Evolutionary conservation across 306 rosid genomes (phyloP).

Genomic region (Malus sylvestris): DNA sequence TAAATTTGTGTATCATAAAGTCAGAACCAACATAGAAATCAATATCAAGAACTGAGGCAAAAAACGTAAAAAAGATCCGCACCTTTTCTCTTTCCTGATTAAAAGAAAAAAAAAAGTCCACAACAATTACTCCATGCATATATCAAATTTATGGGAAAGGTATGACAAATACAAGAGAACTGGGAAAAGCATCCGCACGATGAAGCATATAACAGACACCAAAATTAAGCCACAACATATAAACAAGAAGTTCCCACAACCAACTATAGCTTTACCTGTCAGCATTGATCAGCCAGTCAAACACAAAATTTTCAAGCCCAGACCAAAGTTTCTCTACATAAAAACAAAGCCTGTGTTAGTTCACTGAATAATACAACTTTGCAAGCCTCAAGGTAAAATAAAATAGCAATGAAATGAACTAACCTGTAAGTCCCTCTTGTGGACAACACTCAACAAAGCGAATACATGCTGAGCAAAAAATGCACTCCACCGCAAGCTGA

Average conservation of each 20-base stretch:
- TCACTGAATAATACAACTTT: neutral
- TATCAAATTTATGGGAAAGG: neutral
- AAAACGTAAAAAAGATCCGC: neutral
- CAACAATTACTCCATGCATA: neutral
- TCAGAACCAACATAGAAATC: neutral
- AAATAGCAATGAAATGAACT: conserved; percentile 14
- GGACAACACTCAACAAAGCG: conserved; percentile 99
- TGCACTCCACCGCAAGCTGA: conserved; percentile 99
- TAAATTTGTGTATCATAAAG: neutral
- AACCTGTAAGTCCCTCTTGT: conserved; percentile 97
- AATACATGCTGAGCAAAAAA: conserved; percentile 96
- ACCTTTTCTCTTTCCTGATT: neutral
- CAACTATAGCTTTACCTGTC: conserved; percentile 58
- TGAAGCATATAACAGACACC: neutral
- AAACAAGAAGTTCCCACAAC: conserved; percentile 6
- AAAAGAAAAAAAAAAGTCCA: neutral
- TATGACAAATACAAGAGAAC: neutral
- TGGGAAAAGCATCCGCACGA: neutral
- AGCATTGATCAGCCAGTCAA: conserved; percentile 97
- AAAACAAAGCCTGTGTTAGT: neutral
- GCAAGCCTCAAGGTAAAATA: neutral
- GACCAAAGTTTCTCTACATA: conserved; percentile 96
- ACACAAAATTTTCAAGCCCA: conserved; percentile 97
- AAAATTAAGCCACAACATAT: neutral
- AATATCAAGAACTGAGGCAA: neutral